phyloP scores from a whole-genome alignment of 2,329 filamentous ascomycete species.

The Coniochaeta sp. region DNA sequence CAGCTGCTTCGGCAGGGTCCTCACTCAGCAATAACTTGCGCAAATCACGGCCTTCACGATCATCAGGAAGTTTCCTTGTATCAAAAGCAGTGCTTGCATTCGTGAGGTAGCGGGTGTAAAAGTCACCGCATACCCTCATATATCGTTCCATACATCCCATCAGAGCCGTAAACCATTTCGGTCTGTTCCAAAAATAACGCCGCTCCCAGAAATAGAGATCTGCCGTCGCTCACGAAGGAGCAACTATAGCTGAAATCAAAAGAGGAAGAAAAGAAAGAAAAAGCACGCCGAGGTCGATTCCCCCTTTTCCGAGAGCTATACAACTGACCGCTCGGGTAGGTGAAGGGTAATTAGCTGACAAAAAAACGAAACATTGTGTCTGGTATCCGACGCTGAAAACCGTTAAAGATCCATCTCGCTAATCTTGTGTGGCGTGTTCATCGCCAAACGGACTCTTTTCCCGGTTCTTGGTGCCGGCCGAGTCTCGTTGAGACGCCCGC shows the following conservation, averaged over 20 bases:
- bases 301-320: background rate
- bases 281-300: background rate
- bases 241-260: background rate
- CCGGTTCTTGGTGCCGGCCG: conserved; percentile 20
- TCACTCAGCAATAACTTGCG: background rate
- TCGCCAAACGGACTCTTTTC: conserved; percentile 49
- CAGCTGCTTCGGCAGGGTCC: too few relatives aligned
- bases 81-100: conserved; percentile 2
- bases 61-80: too few relatives aligned
- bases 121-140: conserved; percentile 1
- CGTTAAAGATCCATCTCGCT: conserved; percentile 6
- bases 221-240: background rate
- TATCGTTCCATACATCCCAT: background rate
- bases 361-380: conserved; percentile 3
- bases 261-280: background rate
- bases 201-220: background rate
- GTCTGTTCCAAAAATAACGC: background rate
- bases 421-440: conserved; percentile 49
- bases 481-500: conserved; percentile 29
- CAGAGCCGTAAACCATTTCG: conserved; percentile 3
- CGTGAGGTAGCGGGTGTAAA: background rate
- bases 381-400: conserved; percentile 2
- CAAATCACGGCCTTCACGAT: background rate
- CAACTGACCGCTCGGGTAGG: background rate
- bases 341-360: conserved; percentile 1